Conservation (phyloP, 129 eudicot genomes). For the Gnaphalium uliginosum region DNA sequence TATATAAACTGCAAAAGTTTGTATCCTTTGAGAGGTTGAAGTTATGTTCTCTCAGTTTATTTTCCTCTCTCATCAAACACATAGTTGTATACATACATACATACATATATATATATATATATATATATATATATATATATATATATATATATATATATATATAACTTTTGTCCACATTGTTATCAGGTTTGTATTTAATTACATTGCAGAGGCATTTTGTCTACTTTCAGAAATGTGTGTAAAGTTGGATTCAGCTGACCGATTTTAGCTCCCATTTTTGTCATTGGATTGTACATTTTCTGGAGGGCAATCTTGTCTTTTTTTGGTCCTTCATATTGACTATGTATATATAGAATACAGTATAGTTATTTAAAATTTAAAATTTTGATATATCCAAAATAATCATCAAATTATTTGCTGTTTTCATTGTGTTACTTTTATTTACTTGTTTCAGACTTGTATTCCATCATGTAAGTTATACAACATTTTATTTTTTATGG, state of each 20-base stretch:
- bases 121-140: no score
- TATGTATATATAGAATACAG: neutral
- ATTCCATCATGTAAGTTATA: no score
- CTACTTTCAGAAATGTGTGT: conserved; percentile 30
- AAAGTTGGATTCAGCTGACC: conserved; percentile 31
- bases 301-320: conserved; percentile 6
- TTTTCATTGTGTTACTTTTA: no score
- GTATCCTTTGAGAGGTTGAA: neutral
- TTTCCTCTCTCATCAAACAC: neutral
- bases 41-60: neutral
- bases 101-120: no score
- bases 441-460: no score
- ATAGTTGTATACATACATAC: neutral
- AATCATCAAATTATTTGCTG: no score
- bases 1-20: neutral
- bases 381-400: no score
- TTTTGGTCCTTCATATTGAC: neutral
- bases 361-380: no score
- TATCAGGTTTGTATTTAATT: conserved; percentile 24
- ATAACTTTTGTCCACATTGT: neutral
- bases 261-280: conserved; percentile 15
- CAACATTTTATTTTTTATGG: no score
- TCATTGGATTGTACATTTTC: conserved; percentile 14
- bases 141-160: no score
- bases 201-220: conserved; percentile 22